Evolutionary conservation across 495 filamentous ascomycete genomes (phyloP).

Genomic region (Trichocladium uniseriatum): DNA sequence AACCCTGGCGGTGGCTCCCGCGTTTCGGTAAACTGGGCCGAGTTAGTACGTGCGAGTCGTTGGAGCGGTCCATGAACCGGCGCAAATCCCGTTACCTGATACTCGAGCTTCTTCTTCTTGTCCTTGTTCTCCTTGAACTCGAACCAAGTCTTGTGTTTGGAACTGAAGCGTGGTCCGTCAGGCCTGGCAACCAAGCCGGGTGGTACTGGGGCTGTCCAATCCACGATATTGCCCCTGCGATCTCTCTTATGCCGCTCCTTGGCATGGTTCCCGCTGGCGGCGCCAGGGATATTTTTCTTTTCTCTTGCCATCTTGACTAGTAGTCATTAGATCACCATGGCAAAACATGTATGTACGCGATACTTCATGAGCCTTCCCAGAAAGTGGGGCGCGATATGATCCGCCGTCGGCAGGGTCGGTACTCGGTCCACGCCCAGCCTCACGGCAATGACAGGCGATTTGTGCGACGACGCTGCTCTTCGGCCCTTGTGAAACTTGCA

Average conservation of each 20-base stretch:
- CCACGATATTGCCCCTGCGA: constrained; percentile 18
- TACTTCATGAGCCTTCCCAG: background rate
- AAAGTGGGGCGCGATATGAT: background rate
- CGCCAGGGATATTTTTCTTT: constrained; percentile 18
- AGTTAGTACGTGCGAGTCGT: constrained; percentile 17
- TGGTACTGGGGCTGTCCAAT: constrained; percentile 27
- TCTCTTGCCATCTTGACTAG: constrained; percentile 24
- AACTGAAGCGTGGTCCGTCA: constrained; percentile 27
- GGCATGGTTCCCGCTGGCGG: constrained; percentile 20
- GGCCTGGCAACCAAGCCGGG: constrained; percentile 23
- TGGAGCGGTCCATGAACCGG: background rate
- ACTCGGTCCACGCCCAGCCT: no score
- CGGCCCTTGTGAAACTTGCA: no score
- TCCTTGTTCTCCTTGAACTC: constrained; percentile 47
- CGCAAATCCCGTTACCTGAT: constrained; percentile 28
- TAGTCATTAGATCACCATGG: background rate
- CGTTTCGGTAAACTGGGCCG: constrained; percentile 34
- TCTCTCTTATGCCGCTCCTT: constrained; percentile 29
- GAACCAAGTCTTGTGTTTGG: constrained; percentile 45
- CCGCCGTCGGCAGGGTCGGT: no score
- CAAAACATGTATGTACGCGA: background rate
- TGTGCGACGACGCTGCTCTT: no score
- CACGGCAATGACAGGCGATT: background rate
- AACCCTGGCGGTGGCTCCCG: constrained; percentile 60
- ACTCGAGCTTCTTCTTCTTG: constrained; percentile 48